A percentile compares a stretch with the other conserved stretches of the same genome.
Conservation (phyloP, 2,329 filamentous ascomycete species). For the Parastagonospora nodorum region DNA sequence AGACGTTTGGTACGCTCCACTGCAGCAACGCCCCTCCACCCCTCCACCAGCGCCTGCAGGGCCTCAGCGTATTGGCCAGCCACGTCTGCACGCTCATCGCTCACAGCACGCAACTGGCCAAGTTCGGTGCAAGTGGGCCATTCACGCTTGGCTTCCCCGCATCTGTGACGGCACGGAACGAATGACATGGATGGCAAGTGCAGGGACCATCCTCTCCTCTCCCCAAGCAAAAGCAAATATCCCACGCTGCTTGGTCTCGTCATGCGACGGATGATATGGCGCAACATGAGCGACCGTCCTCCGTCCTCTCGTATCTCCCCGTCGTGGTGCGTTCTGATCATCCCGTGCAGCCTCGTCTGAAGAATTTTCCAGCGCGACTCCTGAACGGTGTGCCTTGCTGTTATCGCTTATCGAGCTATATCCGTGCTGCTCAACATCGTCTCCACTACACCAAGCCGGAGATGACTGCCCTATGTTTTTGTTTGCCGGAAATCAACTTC, state of each 20-base stretch:
- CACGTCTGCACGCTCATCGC: conserved; percentile 7
- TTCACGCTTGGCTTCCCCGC: conserved; percentile 21
- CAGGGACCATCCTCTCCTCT: conserved; percentile 14
- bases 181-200: conserved; percentile 14
- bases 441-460: conserved; percentile 20
- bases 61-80: conserved; percentile 7
- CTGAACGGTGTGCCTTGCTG: conserved; percentile 3
- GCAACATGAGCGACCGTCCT: conserved; percentile 17
- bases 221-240: conserved; percentile 16
- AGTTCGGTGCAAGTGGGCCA: conserved; percentile 6
- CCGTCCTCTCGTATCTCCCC: conserved; percentile 7
- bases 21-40: conserved; percentile 10
- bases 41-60: conserved; percentile 9
- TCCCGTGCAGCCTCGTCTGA: conserved; percentile 1
- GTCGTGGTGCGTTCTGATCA: conserved; percentile 4
- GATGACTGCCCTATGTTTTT: conserved; percentile 5
- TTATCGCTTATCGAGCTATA: conserved; percentile 1
- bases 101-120: conserved; percentile 13
- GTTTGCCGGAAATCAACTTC: conserved; percentile 10
- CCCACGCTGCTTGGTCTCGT: conserved; percentile 19
- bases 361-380: conserved; percentile 1
- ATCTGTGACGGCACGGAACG: conserved; percentile 24
- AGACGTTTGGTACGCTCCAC: background rate
- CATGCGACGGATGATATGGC: conserved; percentile 26
- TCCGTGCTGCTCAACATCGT: conserved; percentile 14